phyloP scores from a whole-genome alignment of 108 stramenopile genomes.

The Fragilaria crotonensis region DNA sequence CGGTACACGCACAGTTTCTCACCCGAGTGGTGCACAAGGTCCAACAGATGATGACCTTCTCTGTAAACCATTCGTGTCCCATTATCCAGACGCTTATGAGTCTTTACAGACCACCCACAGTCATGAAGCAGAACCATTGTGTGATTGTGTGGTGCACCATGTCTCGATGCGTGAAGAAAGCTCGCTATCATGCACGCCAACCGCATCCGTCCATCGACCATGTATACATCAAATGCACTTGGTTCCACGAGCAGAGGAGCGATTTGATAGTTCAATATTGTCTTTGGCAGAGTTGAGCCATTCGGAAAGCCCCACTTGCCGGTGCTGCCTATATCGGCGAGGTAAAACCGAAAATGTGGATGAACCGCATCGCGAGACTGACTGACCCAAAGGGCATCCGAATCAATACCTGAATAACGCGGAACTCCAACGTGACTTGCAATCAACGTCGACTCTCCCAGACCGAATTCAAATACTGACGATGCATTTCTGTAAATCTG shows the following conservation, averaged over 20 bases:
- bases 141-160: slow-evolving; percentile 6
- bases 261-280: slow-evolving; percentile 19
- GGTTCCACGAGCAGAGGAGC: slow-evolving; percentile 25
- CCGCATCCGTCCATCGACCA: slow-evolving; percentile 45
- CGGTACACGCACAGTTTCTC: slow-evolving; percentile 3
- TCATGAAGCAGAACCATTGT: slow-evolving; percentile 25
- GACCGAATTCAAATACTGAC: slow-evolving; percentile 44
- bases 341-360: slow-evolving; percentile 31
- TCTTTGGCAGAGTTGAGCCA: slow-evolving; percentile 15
- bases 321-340: slow-evolving; percentile 37
- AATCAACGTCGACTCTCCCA: slow-evolving; percentile 41
- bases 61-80: neutral
- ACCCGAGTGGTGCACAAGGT: slow-evolving; percentile 4
- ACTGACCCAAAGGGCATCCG: slow-evolving; percentile 32
- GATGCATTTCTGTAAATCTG: slow-evolving; percentile 23
- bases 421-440: slow-evolving; percentile 31
- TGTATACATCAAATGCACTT: slow-evolving; percentile 39
- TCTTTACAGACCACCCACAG: too few relatives aligned
- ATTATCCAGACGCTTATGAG: too few relatives aligned
- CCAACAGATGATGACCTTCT: slow-evolving; percentile 5
- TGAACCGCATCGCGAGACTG: slow-evolving; percentile 6
- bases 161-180: slow-evolving; percentile 26
- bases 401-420: slow-evolving; percentile 36
- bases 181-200: slow-evolving; percentile 21
- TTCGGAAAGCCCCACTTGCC: slow-evolving; percentile 21